Base-by-base conservation (phyloP, 2,329 filamentous ascomycete species). In the Rutstroemia sp. region DNA sequence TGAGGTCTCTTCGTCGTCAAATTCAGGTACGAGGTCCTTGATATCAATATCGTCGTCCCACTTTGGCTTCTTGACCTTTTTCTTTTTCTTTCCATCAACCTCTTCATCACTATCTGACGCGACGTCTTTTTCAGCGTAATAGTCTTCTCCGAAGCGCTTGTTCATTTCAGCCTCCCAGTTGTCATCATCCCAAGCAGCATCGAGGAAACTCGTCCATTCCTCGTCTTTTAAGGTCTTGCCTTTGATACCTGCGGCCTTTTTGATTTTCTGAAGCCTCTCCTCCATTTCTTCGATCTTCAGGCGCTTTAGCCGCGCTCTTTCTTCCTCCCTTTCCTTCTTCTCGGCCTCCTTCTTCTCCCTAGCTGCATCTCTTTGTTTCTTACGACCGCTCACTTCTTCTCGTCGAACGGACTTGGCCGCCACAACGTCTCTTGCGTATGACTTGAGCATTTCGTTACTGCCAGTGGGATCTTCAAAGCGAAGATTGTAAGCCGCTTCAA, bases 11-110 rank as follows among this genome's bases (percentile, higher is more conserved):
- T 82, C 81, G 25, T 89, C 88, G 19, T 89, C 83, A 68, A 95
- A 96, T 59, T 95, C 89, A 1, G 90, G 91, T 27, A 96, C 76
- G 51, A 96, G 79, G 70, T 96, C 92, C 59, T 88, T 90, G 74
- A 99, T 97, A 69, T 97, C 92, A 65, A 99, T 96, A 69, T 99
- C 94, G 67, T 97, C 91, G 65, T 96, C 89, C 87, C 92, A 99
- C 60, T 84, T 88, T 9, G 89, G 90, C 74, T 95, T 95, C 78
- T 89, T 90, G 9, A 80, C 73, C 61, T 78, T 78, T 67, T 79
- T 85, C 63, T 82, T 84, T 52, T 55, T 61, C 19, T 52, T 53
- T 49, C 73, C 77, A n/a, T 69, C 74, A 7, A 72, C 77, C 3
- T 70, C 73, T 6, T 78, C 81, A n/a, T 78, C 74, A 16, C 84